phyloP scores from a whole-genome alignment of 495 filamentous ascomycete species.

The Penicillium crystallinum region DNA sequence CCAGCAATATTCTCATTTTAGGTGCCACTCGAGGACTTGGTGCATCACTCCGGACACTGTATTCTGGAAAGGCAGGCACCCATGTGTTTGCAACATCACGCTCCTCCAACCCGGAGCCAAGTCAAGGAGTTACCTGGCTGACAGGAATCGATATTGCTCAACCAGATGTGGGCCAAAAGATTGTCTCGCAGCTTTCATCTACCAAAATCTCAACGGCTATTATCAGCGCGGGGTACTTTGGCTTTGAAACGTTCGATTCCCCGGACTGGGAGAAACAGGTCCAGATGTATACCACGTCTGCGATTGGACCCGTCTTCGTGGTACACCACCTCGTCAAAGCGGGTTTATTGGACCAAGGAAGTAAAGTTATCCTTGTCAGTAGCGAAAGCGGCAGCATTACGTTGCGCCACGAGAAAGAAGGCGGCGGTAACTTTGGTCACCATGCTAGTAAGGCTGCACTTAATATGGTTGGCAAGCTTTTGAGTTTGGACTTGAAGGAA shows the following conservation, averaged over 20 bases:
- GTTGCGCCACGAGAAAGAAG: slow-evolving; percentile 60
- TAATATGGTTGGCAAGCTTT: slow-evolving; percentile 70
- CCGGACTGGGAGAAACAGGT: slow-evolving; percentile 62
- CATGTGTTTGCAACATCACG: slow-evolving; percentile 58
- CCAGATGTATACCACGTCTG: slow-evolving; percentile 65
- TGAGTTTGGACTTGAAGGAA: slow-evolving; percentile 62
- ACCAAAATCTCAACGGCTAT: slow-evolving; percentile 52
- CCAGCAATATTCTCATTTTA: slow-evolving; percentile 51
- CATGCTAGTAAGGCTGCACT: slow-evolving; percentile 67
- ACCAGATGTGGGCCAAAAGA: slow-evolving; percentile 48
- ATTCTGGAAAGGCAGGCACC: slow-evolving; percentile 43
- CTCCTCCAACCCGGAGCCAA: slow-evolving; percentile 32
- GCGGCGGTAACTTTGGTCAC: slow-evolving; percentile 68
- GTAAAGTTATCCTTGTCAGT: slow-evolving; percentile 61
- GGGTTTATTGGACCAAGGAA: slow-evolving; percentile 42
- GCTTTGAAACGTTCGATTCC: slow-evolving; percentile 55
- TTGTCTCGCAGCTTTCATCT: slow-evolving; percentile 41
- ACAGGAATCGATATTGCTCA: slow-evolving; percentile 52
- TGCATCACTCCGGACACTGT: slow-evolving; percentile 53
- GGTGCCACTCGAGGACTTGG: slow-evolving; percentile 66
- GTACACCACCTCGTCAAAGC: slow-evolving; percentile 56
- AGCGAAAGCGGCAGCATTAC: slow-evolving; percentile 66
- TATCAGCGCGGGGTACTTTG: slow-evolving; percentile 66
- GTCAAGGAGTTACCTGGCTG: slow-evolving; percentile 42
- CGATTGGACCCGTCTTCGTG: slow-evolving; percentile 62